Evolutionary conservation across 2,329 filamentous ascomycete genomes (phyloP).

Genomic region (Aureobasidium sp.): DNA sequence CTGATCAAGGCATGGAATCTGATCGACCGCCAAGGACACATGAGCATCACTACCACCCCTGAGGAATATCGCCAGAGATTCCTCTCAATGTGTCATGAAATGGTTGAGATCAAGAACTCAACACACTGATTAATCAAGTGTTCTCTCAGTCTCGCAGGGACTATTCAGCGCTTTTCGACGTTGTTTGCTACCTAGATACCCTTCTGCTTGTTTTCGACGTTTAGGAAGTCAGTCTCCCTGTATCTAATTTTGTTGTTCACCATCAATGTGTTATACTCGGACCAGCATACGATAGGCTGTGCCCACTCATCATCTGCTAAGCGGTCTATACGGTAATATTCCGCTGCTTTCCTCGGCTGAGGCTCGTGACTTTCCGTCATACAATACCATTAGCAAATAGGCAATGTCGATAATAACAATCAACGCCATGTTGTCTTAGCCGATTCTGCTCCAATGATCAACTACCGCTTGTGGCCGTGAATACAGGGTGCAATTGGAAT

Average conservation of each 20-base stretch:
- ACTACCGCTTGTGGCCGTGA: not conserved
- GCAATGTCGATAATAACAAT: not conserved
- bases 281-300: not conserved
- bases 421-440: not conserved
- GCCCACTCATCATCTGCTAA: not conserved
- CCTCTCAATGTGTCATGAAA: slow-evolving; percentile 44
- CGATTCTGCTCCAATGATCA: not conserved
- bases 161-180: not conserved
- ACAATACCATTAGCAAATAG: too few species aligned
- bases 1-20: slow-evolving; percentile 51
- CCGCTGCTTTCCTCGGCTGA: not conserved
- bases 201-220: not conserved
- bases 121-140: not conserved
- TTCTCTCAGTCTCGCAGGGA: not conserved
- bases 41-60: slow-evolving; percentile 67
- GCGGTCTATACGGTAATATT: not conserved
- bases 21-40: slow-evolving; percentile 58
- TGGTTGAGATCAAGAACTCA: slow-evolving; percentile 31
- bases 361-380: not conserved
- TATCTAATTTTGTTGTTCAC: too few species aligned
- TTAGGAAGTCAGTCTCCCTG: not conserved
- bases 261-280: not conserved
- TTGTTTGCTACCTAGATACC: not conserved
- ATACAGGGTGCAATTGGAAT: not conserved
- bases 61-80: slow-evolving; percentile 59